Evolutionary conservation across 2,329 filamentous ascomycete species (phyloP).

Genomic region (Phyllosticta capitalensis): DNA sequence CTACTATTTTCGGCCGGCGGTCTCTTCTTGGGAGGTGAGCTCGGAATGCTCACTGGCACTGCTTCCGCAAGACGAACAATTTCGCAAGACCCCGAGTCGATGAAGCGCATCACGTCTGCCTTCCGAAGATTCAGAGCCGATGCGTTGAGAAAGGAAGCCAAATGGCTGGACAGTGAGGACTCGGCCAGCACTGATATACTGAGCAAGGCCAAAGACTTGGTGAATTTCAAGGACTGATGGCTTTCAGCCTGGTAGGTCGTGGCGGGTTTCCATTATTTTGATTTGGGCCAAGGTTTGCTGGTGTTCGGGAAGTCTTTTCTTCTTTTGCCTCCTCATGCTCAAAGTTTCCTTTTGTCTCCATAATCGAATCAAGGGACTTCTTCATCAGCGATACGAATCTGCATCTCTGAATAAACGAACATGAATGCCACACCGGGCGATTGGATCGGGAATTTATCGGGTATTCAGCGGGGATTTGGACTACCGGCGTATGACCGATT

Average conservation of each 20-base stretch:
- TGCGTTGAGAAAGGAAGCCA: slow-evolving; percentile 50
- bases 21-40: slow-evolving; percentile 55
- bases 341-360: too few species aligned
- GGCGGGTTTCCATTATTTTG: too few species aligned
- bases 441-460: background rate
- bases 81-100: slow-evolving; percentile 43
- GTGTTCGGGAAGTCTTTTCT: too few species aligned
- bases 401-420: background rate
- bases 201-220: background rate
- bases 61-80: slow-evolving; percentile 46
- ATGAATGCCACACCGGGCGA: background rate
- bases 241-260: background rate
- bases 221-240: background rate
- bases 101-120: slow-evolving; percentile 51
- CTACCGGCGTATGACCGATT: background rate
- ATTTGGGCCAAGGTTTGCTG: too few species aligned
- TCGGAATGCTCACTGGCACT: slow-evolving; percentile 49
- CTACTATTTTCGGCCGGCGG: slow-evolving; percentile 53
- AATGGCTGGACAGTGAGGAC: slow-evolving; percentile 40
- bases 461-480: background rate
- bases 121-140: slow-evolving; percentile 55
- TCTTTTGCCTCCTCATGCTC: too few species aligned
- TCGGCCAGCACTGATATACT: background rate
- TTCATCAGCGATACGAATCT: too few species aligned
- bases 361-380: too few species aligned